phyloP scores from a whole-genome alignment of 371 early-diverging fungal genomes.

The Smittium mucronatum region DNA sequence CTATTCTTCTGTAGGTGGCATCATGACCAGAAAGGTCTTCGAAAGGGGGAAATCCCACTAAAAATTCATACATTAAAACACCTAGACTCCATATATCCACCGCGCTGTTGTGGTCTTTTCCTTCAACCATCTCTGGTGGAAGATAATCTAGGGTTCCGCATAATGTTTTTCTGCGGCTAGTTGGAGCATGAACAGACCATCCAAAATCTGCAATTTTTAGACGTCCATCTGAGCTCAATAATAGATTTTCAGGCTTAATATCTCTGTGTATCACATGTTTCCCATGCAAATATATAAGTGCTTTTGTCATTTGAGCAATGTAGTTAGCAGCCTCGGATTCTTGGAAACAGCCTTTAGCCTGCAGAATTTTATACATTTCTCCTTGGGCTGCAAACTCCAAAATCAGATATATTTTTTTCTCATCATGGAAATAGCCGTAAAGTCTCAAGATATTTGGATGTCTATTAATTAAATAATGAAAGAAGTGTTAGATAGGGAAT shows the following conservation, averaged over 20 bases:
- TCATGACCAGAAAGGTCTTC: constrained; percentile 53
- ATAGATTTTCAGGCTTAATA: constrained; percentile 92
- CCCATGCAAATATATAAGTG: constrained; percentile 80
- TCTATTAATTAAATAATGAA: constrained; percentile 27
- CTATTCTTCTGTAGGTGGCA: constrained; percentile 75
- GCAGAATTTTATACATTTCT: constrained; percentile 78
- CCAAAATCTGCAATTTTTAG: constrained; percentile 98
- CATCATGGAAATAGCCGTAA: constrained; percentile 96
- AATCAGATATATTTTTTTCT: constrained; percentile 80
- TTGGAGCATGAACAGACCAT: constrained; percentile 94
- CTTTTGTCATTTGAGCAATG: constrained; percentile 75
- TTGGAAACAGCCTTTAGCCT: constrained; percentile 47
- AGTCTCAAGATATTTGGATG: constrained; percentile 89
- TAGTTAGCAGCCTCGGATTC: constrained; percentile 76
- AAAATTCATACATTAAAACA: constrained; percentile 92
- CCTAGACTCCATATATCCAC: constrained; percentile 99
- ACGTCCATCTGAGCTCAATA: constrained; percentile 71
- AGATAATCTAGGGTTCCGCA: constrained; percentile 98
- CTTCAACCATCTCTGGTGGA: constrained; percentile 90
- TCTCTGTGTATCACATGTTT: constrained; percentile 95
- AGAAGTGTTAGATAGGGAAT: constrained; percentile 5
- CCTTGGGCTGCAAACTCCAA: constrained; percentile 94
- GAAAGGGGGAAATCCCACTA: constrained; percentile 93
- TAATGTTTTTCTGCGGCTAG: constrained; percentile 66
- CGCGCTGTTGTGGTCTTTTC: constrained; percentile 63